Percentiles rank a stretch among this genome's conserved stretches.
phyloP scores from a whole-genome alignment of 1,139 yeast genomes.

The Yamadazyma aaseri region DNA sequence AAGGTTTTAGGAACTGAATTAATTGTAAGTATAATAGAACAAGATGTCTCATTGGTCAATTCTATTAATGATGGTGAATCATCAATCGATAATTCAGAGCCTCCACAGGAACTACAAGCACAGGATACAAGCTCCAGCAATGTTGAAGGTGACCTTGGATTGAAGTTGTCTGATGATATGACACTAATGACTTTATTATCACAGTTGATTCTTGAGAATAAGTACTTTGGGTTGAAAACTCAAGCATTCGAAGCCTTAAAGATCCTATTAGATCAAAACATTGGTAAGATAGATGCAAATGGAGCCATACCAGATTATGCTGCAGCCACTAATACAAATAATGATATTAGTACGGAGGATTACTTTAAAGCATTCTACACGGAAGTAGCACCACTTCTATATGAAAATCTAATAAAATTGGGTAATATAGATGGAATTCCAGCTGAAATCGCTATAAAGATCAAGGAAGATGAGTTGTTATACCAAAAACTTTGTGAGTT shows the following conservation, averaged over 20 bases:
- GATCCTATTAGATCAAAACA: constrained; percentile 63
- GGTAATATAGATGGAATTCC: constrained; percentile 15
- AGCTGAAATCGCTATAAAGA: constrained; percentile 11
- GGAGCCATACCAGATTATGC: constrained; percentile 30
- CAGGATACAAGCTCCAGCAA: constrained; percentile 3
- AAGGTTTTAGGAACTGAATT: constrained; percentile 80
- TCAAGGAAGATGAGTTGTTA: constrained; percentile 37
- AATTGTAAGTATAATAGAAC: constrained; percentile 78
- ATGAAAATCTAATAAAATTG: constrained; percentile 46
- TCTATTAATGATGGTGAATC: constrained; percentile 34
- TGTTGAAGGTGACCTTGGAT: constrained; percentile 19
- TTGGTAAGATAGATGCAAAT: constrained; percentile 21
- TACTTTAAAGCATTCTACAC: constrained; percentile 63
- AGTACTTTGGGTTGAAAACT: constrained; percentile 69
- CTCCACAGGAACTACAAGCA: constrained; percentile 17
- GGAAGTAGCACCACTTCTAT: constrained; percentile 59
- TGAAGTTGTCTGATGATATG: constrained; percentile 55
- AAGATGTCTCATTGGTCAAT: constrained; percentile 70
- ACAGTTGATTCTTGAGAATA: constrained; percentile 60
- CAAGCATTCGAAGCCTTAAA: constrained; percentile 85
- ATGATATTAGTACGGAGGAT: constrained; percentile 44
- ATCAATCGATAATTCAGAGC: constrained; percentile 35
- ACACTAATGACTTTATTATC: constrained; percentile 60
- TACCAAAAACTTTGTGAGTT: constrained; percentile 70
- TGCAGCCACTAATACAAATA: constrained; percentile 29